Percentiles rank a stretch among this genome's conserved stretches.
These are phyloP conservation scores for Echinosophora koreensis DNA, from an alignment of 306 rosid genomes.

Conservation along the genomic window DNA sequence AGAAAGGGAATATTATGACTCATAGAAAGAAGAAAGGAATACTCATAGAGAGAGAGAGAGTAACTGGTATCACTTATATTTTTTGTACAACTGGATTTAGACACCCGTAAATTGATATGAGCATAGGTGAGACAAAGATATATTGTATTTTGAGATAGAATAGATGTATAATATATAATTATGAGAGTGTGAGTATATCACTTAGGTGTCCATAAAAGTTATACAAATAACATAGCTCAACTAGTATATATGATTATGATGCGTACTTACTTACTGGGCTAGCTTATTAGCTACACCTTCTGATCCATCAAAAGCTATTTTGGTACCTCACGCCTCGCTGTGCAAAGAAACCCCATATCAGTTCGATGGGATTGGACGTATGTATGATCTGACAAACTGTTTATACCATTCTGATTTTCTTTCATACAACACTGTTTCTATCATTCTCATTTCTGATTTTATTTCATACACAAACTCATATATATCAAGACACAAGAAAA, in stretches of 20 bases:
- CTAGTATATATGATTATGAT: no score
- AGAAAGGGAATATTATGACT: slow-evolving; percentile 67
- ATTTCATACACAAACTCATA: background rate
- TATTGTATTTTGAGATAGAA: no score
- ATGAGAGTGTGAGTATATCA: no score
- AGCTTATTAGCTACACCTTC: background rate
- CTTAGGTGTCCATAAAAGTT: no score
- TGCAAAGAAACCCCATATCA: slow-evolving; percentile 48
- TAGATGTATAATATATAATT: no score
- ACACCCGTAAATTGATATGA: no score
- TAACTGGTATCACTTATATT: no score
- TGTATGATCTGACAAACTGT: slow-evolving; percentile 62
- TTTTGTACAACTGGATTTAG: no score
- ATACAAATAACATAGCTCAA: no score
- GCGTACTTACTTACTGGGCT: background rate
- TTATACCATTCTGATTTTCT: slow-evolving; percentile 40
- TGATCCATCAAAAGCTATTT: slow-evolving; percentile 47
- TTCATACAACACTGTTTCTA: slow-evolving; percentile 12
- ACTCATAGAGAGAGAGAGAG: slow-evolving; percentile 44
- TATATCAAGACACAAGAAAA: background rate
- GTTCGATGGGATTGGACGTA: slow-evolving; percentile 81
- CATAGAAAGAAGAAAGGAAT: slow-evolving; percentile 58
- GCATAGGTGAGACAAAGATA: no score
- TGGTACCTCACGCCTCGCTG: slow-evolving; percentile 69
- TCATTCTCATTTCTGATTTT: background rate